Evolutionary conservation across 495 filamentous ascomycete genomes (phyloP), one percentile per base, ranked within the genome.

Genomic region (Lineolata rhizophorae): DNA sequence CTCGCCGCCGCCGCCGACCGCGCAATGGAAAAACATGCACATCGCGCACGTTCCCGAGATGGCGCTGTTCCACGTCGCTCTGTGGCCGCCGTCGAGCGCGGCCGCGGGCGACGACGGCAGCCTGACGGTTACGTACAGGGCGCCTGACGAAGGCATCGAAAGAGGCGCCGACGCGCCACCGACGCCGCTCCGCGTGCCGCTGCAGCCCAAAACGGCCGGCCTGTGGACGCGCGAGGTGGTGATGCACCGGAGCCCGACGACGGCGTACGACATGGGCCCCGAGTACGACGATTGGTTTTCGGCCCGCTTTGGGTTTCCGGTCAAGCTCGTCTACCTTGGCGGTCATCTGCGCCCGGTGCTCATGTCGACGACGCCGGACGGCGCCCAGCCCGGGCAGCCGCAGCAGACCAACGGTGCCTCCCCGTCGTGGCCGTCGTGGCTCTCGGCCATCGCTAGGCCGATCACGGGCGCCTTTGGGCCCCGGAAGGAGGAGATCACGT

Each of bases 241-340:
- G 17, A 69, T 91, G 50, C 70, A 80, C 44, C 38, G 48, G 14
- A 81, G 72, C 43, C 50, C 64, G 0, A 65, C 76, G 0, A 53
- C 53, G 13, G 72, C 64, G 0, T 81, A 71, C 50, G 60, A 69
- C 31, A 79, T 90, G 71, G 67, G 62, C 2, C 43, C 51, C 3
- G 29, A 51, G 19, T 78, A 70, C 44, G 77, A 76, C 44, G 47
- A 54, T 21, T 91, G 78, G 78, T 83, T 92, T 54, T 67, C 65
- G 17, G 44, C 55, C 12, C 65, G 68, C 35, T 72, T 91, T 35
- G 77, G 76, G 3, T 77, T 66, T 41, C 47, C 54, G 4, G 65
- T 72, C 5, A 46, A 76, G 0, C 56, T 90, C 10, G 70, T 67
- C 2, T 84, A 76, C 46, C 57, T 85, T 17, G 78, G 77, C 1